Percentiles rank a stretch among this genome's conserved stretches.
Evolutionary conservation across 2,329 filamentous ascomycete species (phyloP).

Genomic region (Plenodomus tracheiphilus): DNA sequence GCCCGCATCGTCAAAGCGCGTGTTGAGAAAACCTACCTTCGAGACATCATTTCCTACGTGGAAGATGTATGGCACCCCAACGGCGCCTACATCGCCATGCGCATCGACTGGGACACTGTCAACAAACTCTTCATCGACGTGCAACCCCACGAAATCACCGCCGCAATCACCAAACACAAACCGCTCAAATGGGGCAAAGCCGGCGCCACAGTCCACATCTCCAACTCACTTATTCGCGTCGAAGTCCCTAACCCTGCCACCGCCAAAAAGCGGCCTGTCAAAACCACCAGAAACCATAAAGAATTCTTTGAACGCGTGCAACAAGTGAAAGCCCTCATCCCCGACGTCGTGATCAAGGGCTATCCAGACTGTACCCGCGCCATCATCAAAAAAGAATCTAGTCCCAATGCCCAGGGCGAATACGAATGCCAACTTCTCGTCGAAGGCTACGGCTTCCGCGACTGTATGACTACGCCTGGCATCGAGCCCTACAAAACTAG

Average conservation of each 20-base stretch:
- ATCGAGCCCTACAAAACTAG: slow-evolving; percentile 75
- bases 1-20: slow-evolving; percentile 90
- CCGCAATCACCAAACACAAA: slow-evolving; percentile 77
- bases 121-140: slow-evolving; percentile 82
- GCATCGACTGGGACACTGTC: slow-evolving; percentile 79
- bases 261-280: slow-evolving; percentile 32
- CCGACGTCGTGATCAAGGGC: slow-evolving; percentile 83
- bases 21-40: slow-evolving; percentile 91
- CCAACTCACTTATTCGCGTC: slow-evolving; percentile 66
- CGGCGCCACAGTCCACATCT: slow-evolving; percentile 59
- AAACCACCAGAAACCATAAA: slow-evolving; percentile 50
- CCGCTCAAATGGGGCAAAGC: slow-evolving; percentile 75
- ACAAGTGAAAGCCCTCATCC: slow-evolving; percentile 79
- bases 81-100: slow-evolving; percentile 75
- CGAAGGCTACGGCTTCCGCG: slow-evolving; percentile 87
- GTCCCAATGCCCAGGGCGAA: slow-evolving; percentile 66
- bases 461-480: slow-evolving; percentile 92
- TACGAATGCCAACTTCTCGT: slow-evolving; percentile 66
- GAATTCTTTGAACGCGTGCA: slow-evolving; percentile 79
- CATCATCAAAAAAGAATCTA: slow-evolving; percentile 81
- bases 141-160: slow-evolving; percentile 69
- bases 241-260: slow-evolving; percentile 59
- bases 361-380: slow-evolving; percentile 84
- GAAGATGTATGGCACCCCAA: slow-evolving; percentile 87
- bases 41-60: slow-evolving; percentile 77